A percentile compares a stretch with the other conserved stretches of the same genome.
These are phyloP conservation scores for Geranium rotundifolium DNA, from an alignment of 345 rosid genomes.

Conservation along the genomic window DNA sequence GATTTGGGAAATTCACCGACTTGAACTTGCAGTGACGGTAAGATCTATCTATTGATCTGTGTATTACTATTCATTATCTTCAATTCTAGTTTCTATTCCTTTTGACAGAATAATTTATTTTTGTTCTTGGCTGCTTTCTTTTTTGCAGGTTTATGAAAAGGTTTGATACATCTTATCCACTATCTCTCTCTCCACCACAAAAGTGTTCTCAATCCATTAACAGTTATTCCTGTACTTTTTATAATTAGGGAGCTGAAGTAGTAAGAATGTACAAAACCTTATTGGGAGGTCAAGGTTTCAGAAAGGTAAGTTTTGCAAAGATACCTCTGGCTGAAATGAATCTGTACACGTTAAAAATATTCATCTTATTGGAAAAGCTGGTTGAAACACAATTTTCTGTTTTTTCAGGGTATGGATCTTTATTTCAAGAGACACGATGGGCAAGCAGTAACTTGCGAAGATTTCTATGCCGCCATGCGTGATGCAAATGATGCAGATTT, in stretches of 20 bases:
- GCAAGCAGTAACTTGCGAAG: constrained; percentile 98
- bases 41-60: constrained; percentile 8
- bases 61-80: not conserved
- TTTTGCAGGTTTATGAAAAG: constrained; percentile 86
- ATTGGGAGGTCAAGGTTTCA: constrained; percentile 78
- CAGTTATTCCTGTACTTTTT: not conserved
- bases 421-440: constrained; percentile 90
- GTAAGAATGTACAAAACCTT: constrained; percentile 99
- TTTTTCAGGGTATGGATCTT: constrained; percentile 87
- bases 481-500: constrained; percentile 94
- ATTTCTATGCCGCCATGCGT: constrained; percentile 90
- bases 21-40: constrained; percentile 74
- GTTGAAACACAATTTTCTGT: constrained; percentile 1
- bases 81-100: constrained; percentile 7
- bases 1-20: constrained; percentile 13
- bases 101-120: constrained; percentile 12
- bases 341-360: no score
- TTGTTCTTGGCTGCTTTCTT: constrained; percentile 13
- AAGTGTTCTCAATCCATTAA: not conserved
- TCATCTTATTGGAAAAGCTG: not conserved
- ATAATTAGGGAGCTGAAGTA: constrained; percentile 89
- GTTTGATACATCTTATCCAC: constrained; percentile 27
- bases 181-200: not conserved
- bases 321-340: not conserved
- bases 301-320: constrained; percentile 43